Evolutionary conservation across 768 basidiomycete genomes (phyloP).

Genomic region (Sporobolomyces roseus): DNA sequence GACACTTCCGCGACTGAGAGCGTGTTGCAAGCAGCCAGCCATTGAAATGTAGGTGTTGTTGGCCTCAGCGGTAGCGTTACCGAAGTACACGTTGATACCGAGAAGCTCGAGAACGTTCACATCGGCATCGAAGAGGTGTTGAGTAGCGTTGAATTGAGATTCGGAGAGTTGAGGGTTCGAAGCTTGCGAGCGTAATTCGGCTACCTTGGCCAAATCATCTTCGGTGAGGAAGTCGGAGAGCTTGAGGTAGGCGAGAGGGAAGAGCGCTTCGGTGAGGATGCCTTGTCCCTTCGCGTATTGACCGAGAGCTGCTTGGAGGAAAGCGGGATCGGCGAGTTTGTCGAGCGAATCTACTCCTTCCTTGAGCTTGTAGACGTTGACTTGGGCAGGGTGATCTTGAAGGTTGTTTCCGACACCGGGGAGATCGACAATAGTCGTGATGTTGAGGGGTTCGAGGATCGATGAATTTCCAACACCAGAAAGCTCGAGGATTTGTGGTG

Average conservation of each 20-base stretch:
- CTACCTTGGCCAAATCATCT: not conserved
- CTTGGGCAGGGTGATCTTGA: slow-evolving; percentile 44
- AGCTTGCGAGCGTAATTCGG: slow-evolving; percentile 1
- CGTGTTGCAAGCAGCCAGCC: slow-evolving; percentile 24
- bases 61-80: slow-evolving; percentile 44
- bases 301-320: slow-evolving; percentile 4
- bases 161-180: slow-evolving; percentile 3
- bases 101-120: slow-evolving; percentile 29
- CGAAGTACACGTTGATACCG: slow-evolving; percentile 25
- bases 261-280: slow-evolving; percentile 27
- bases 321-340: slow-evolving; percentile 2
- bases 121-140: not conserved
- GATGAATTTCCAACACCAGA: slow-evolving; percentile 30
- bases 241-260: slow-evolving; percentile 25
- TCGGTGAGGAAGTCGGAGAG: slow-evolving; percentile 8
- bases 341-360: slow-evolving; percentile 17
- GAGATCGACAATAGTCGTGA: slow-evolving; percentile 49
- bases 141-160: not conserved
- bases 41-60: slow-evolving; percentile 55
- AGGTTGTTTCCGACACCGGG: slow-evolving; percentile 54
- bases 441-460: slow-evolving; percentile 30
- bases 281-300: slow-evolving; percentile 24
- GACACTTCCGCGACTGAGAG: slow-evolving; percentile 25
- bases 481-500: slow-evolving; percentile 40
- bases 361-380: slow-evolving; percentile 37